Percentiles rank a stretch among this genome's conserved stretches.
Conservation (phyloP, 208 protist species). For the Wallacemonas sp. region DNA sequence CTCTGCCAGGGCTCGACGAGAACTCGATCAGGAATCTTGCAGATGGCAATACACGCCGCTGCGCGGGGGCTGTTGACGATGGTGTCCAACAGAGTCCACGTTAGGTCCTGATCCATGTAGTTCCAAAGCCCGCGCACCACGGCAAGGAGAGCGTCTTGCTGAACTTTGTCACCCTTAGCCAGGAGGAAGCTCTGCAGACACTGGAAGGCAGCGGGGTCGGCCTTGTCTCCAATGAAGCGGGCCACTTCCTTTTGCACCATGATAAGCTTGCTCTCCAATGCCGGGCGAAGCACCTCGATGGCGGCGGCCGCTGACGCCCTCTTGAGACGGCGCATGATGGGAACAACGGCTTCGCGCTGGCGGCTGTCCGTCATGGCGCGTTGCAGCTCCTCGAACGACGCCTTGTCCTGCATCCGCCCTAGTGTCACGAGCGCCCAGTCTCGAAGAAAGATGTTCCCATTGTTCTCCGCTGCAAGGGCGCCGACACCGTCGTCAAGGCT, state of each 20-base stretch:
- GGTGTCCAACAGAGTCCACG: constrained; percentile 10
- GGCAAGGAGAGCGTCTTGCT: constrained; percentile 22
- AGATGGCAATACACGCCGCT: constrained; percentile 17
- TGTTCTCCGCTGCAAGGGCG: constrained; percentile 7
- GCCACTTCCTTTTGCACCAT: constrained; percentile 24
- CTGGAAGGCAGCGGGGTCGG: constrained; percentile 15
- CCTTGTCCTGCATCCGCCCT: neutral
- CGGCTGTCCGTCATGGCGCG: constrained; percentile 13
- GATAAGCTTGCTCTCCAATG: constrained; percentile 9
- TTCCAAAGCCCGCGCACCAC: constrained; percentile 16
- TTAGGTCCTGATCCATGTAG: constrained; percentile 13
- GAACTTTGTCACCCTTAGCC: constrained; percentile 2
- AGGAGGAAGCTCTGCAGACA: constrained; percentile 14
- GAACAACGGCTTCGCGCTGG: constrained; percentile 10
- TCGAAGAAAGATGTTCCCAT: constrained; percentile 9
- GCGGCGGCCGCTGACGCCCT: neutral
- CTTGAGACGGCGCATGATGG: constrained; percentile 1
- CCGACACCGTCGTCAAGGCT: constrained; percentile 6
- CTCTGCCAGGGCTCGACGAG: constrained; percentile 18
- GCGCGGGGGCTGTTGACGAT: neutral
- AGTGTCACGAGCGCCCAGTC: constrained; percentile 14
- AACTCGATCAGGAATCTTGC: neutral
- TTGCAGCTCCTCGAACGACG: constrained; percentile 10
- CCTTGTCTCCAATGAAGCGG: constrained; percentile 13
- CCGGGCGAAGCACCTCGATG: constrained; percentile 9